Evolutionary conservation across 2,329 filamentous ascomycete genomes (phyloP).

Genomic region (Thielaviopsis populi): DNA sequence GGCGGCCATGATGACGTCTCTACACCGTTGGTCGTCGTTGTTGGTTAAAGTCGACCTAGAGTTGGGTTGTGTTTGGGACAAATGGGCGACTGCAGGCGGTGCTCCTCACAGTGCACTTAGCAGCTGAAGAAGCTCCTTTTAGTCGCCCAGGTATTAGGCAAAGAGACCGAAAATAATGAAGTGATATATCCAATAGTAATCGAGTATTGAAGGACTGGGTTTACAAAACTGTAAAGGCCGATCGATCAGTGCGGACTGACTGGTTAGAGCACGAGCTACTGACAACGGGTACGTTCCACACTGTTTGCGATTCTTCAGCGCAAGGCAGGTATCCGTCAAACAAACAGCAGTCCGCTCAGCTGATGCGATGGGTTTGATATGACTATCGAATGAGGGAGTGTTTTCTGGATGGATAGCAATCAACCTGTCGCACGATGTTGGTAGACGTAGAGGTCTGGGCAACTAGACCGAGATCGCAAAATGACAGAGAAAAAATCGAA

Average conservation of each 20-base stretch:
- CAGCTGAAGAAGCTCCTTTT: constrained; percentile 12
- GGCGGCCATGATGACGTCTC: constrained; percentile 9
- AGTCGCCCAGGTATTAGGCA: constrained; percentile 7
- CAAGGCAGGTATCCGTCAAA: background rate
- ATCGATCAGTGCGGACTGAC: background rate
- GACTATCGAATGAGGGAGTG: background rate
- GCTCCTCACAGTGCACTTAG: constrained; percentile 12
- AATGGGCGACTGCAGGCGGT: constrained; percentile 11
- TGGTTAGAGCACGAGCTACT: background rate
- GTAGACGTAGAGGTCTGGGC: background rate
- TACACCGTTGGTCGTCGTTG: background rate
- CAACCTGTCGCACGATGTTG: background rate
- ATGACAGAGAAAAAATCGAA: background rate
- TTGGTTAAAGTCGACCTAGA: background rate
- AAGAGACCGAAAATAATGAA: background rate
- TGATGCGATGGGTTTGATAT: background rate
- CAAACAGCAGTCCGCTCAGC: background rate
- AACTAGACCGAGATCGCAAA: background rate
- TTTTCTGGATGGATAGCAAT: background rate
- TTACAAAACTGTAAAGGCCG: too few species aligned
- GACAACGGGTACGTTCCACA: background rate
- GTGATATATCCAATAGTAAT: background rate
- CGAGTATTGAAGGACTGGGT: background rate
- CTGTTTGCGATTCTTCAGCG: background rate
- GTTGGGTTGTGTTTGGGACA: background rate